Percentiles rank a stretch among this genome's conserved stretches.
These are phyloP conservation scores for Chrysosporium queenslandicum DNA, from an alignment of 2,329 filamentous ascomycete genomes.

Conservation along the genomic window DNA sequence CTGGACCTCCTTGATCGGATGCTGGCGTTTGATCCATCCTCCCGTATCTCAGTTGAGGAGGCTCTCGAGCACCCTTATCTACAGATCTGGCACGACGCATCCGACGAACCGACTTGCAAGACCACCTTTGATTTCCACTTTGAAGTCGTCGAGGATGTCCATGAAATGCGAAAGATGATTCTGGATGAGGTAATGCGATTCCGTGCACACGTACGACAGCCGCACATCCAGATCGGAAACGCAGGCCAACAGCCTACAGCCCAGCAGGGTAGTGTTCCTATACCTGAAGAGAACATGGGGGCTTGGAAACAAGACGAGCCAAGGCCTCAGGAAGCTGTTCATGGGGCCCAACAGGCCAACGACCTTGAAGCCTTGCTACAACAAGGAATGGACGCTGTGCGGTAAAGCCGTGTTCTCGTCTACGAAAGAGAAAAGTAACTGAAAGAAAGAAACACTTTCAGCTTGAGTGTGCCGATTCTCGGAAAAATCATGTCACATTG, in stretches of 20 bases:
- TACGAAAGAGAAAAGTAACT: background rate
- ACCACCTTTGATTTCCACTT: conserved; percentile 97
- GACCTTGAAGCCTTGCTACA: conserved; percentile 44
- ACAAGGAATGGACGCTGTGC: conserved; percentile 46
- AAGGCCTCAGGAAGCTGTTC: conserved; percentile 47
- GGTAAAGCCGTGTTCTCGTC: conserved; percentile 10
- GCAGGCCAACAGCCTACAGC: conserved; percentile 33
- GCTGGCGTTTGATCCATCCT: conserved; percentile 92
- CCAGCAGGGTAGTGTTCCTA: conserved; percentile 45
- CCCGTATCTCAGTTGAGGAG: conserved; percentile 86
- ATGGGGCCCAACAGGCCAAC: conserved; percentile 36
- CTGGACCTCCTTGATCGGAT: conserved; percentile 92
- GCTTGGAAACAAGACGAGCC: conserved; percentile 50
- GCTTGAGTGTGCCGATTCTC: background rate
- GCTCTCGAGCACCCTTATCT: conserved; percentile 95
- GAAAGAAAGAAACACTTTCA: too few relatives aligned
- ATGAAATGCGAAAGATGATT: conserved; percentile 94
- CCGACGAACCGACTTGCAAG: conserved; percentile 87
- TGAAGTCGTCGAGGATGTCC: conserved; percentile 90
- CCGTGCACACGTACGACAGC: conserved; percentile 52
- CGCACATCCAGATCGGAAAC: conserved; percentile 33
- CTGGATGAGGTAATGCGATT: conserved; percentile 87
- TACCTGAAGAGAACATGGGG: conserved; percentile 51
- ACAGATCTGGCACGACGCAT: conserved; percentile 95
- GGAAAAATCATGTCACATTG: background rate